Evolutionary conservation across 2,329 filamentous ascomycete genomes (phyloP), one percentile per base, ranked within the genome.

Genomic region (Apiospora kogelbergensis): DNA sequence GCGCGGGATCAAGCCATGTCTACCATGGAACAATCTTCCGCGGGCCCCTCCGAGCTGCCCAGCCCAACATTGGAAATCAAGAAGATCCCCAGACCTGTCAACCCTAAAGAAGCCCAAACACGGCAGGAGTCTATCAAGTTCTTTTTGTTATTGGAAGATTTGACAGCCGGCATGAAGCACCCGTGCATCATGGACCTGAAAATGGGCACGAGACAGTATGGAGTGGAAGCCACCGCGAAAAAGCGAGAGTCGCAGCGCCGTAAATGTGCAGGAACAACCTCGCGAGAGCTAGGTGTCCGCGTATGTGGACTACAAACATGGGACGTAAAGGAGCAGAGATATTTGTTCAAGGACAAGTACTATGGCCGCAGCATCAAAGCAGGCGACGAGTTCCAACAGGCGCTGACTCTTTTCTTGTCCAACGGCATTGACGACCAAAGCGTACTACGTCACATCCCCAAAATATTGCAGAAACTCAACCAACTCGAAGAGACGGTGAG

Each of bases 271-370:
- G 91, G 89, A 72, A 99, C 96, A 0, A 99, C 96, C 0, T 98
- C 96, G 9, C 90, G 91, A 70, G 91, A 97, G 78, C 88, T 99
- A 0, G 96, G 96, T 4, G 96, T 99, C 2, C 90, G 96, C 24
- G 91, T 99, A 5, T 99, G 96, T 77, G 96, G 96, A 5, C 91
- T 99, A 82, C 96, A 99, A 79, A 94, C 97, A 1, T 99, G 95
- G 94, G 95, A 98, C 77, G 91, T 90, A 26, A 90, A 90, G 72
- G 91, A 90, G 44, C 90, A 97, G 76, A 90, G 89, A 63, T 98
- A 97, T 77, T 85, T 95, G n/a, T 99, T 98, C 77, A 93, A 97
- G 78, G 96, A 99, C 86, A 99, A 99, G 81, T 99, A 99, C 80
- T 97, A 94, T 78, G 96, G 96, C 1, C 91, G 96, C 67, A 90